Conservation (phyloP, 768 basidiomycete species). For the Artomyces pyxidatus region DNA sequence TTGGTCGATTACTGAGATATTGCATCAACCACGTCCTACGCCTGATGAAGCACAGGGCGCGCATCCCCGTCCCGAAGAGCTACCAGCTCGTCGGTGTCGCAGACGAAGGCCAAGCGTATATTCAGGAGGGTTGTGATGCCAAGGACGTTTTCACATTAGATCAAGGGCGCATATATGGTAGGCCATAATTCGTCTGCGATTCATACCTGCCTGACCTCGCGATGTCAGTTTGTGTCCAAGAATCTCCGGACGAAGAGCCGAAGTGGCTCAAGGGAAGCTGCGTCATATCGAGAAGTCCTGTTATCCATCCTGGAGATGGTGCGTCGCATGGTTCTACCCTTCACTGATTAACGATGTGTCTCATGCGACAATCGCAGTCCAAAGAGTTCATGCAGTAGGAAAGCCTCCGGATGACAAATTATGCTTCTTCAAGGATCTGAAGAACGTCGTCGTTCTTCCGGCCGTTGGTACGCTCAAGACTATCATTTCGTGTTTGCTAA, state of each 20-base stretch:
- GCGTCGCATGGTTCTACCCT: background rate
- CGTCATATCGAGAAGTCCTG: slow-evolving; percentile 24
- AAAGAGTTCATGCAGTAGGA: slow-evolving; percentile 23
- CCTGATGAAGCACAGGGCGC: slow-evolving; percentile 67
- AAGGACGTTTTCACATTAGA: slow-evolving; percentile 6
- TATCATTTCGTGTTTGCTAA: background rate
- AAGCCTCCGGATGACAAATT: slow-evolving; percentile 17
- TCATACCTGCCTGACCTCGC: too few species aligned
- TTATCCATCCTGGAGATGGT: slow-evolving; percentile 28
- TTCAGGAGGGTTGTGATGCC: slow-evolving; percentile 8
- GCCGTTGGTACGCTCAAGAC: slow-evolving; percentile 1
- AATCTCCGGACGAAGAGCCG: background rate
- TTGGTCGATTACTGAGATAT: slow-evolving; percentile 48
- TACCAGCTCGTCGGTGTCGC: slow-evolving; percentile 73
- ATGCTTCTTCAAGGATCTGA: slow-evolving; percentile 16
- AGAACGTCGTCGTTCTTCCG: slow-evolving; percentile 21
- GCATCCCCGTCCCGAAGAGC: slow-evolving; percentile 62
- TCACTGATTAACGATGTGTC: background rate
- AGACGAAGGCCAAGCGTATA: slow-evolving; percentile 71
- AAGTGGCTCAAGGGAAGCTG: slow-evolving; percentile 2
- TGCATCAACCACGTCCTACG: slow-evolving; percentile 59
- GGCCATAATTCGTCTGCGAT: too few species aligned
- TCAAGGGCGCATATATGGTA: background rate
- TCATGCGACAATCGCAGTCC: slow-evolving; percentile 11
- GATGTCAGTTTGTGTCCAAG: slow-evolving; percentile 11